These are phyloP conservation scores for Penicillium goetzii DNA, from an alignment of 495 filamentous ascomycete genomes.

Conservation along the genomic window DNA sequence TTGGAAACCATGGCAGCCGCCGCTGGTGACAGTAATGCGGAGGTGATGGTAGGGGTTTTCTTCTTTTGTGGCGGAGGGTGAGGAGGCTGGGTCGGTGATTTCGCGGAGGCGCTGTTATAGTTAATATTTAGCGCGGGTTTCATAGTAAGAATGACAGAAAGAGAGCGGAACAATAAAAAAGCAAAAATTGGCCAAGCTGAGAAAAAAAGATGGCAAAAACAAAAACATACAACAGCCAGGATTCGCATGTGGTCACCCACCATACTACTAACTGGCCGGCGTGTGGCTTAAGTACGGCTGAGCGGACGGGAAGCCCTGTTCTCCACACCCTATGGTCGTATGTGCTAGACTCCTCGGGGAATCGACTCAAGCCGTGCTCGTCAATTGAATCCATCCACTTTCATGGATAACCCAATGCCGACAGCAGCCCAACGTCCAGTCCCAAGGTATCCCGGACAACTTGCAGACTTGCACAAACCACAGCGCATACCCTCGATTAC, in stretches of 20 bases:
- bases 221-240: conserved; percentile 54
- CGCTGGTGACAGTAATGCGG: conserved; percentile 86
- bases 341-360: conserved; percentile 28
- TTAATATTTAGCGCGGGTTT: conserved; percentile 24
- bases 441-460: conserved; percentile 2
- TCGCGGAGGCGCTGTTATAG: conserved; percentile 64
- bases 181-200: neutral
- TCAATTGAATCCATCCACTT: neutral
- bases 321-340: conserved; percentile 56
- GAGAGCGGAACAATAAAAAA: conserved; percentile 29
- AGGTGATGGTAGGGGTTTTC: conserved; percentile 81
- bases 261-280: conserved; percentile 54
- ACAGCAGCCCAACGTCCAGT: neutral
- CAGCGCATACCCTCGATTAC: conserved; percentile 9
- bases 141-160: conserved; percentile 6
- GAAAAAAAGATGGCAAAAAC: conserved; percentile 4
- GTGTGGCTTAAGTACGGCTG: conserved; percentile 57
- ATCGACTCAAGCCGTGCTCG: conserved; percentile 20
- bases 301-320: conserved; percentile 56
- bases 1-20: conserved; percentile 97
- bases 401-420: neutral
- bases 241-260: conserved; percentile 58
- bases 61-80: conserved; percentile 59
- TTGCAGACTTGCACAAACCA: conserved; percentile 8
- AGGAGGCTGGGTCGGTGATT: conserved; percentile 53